These are phyloP conservation scores for Taphrina communis DNA, from an alignment of 1,139 yeast species.

Conservation along the genomic window DNA sequence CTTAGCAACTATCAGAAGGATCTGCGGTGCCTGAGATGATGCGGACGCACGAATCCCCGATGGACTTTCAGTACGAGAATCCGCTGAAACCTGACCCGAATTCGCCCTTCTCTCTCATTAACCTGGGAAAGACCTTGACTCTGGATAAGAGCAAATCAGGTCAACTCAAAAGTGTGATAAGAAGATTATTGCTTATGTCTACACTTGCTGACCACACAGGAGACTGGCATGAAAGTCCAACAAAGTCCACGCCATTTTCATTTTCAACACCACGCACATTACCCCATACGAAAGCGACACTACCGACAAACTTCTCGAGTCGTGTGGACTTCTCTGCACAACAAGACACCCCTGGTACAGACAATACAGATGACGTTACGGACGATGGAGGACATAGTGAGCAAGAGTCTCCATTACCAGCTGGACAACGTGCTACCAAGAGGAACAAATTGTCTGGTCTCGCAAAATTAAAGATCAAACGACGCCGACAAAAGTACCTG, in stretches of 20 bases:
- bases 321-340: slow-evolving; percentile 2
- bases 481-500: slow-evolving; percentile 29
- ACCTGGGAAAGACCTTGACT: slow-evolving; percentile 30
- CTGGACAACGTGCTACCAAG: slow-evolving; percentile 8
- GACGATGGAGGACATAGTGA: slow-evolving; percentile 38
- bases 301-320: slow-evolving; percentile 7
- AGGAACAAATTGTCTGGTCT: slow-evolving; percentile 48
- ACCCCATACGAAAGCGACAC: slow-evolving; percentile 29
- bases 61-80: slow-evolving; percentile 44
- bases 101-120: slow-evolving; percentile 39
- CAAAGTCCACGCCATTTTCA: slow-evolving; percentile 21
- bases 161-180: slow-evolving; percentile 21
- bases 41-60: slow-evolving; percentile 42
- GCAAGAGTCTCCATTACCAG: slow-evolving; percentile 32
- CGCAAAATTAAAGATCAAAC: slow-evolving; percentile 36
- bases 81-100: slow-evolving; percentile 36
- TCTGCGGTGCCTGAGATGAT: slow-evolving; percentile 10
- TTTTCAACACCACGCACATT: slow-evolving; percentile 18
- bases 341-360: slow-evolving; percentile 40
- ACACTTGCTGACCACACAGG: background rate
- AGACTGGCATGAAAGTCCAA: slow-evolving; percentile 31
- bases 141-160: slow-evolving; percentile 17
- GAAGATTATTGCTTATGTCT: background rate
- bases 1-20: background rate
- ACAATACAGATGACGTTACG: slow-evolving; percentile 33